Percentiles rank a stretch among this genome's conserved stretches.
Conservation (phyloP, 1,284 basidiomycete species). For the Xanthoconium separans region DNA sequence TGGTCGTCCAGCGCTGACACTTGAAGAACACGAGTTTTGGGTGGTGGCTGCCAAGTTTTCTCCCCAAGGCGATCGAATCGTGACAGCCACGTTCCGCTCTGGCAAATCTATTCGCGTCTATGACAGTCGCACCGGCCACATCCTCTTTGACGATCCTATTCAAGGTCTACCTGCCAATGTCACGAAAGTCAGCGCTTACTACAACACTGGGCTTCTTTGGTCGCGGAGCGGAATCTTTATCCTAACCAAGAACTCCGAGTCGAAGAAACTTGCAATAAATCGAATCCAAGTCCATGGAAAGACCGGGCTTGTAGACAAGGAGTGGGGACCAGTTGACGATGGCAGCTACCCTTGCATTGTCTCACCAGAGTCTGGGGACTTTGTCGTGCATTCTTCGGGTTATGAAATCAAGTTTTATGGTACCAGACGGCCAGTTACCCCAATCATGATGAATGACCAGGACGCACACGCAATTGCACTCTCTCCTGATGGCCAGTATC, state of each 20-base stretch:
- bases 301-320: not conserved
- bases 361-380: constrained; percentile 1
- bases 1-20: not conserved
- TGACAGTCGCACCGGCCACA: constrained; percentile 1
- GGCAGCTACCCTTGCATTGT: constrained; percentile 11
- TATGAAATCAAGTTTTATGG: not conserved
- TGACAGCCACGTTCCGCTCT: constrained; percentile 8
- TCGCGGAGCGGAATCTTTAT: constrained; percentile 3
- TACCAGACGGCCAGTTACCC: not conserved
- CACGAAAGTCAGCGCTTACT: not conserved
- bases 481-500: constrained; percentile 3
- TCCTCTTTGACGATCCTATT: not conserved
- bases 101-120: constrained; percentile 9
- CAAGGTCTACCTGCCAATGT: constrained; percentile 1
- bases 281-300: not conserved
- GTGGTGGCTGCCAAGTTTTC: constrained; percentile 14
- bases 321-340: constrained; percentile 6
- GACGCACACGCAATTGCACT: constrained; percentile 9
- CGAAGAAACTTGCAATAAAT: not conserved
- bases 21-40: constrained; percentile 3
- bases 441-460: constrained; percentile 1
- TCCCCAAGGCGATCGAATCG: constrained; percentile 7
- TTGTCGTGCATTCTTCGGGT: constrained; percentile 1
- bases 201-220: constrained; percentile 15
- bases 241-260: not conserved